Evolutionary conservation across 371 early-diverging fungal genomes (phyloP).

Genomic region (Apophysomyces elegans): DNA sequence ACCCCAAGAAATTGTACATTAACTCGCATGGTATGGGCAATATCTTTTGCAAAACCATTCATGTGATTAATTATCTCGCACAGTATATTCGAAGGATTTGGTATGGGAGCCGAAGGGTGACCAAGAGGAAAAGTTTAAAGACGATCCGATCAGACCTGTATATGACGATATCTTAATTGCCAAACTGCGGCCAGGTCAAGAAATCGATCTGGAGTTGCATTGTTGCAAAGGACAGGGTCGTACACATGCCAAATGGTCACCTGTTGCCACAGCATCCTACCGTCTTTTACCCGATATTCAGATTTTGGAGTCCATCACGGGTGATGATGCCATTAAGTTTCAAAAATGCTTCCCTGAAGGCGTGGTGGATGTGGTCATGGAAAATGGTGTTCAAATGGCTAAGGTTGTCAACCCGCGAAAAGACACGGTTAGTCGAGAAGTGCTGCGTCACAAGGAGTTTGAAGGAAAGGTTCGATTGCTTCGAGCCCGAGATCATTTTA

Average conservation of each 20-base stretch:
- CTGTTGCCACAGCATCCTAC: constrained; percentile 98
- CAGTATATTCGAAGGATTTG: constrained; percentile 83
- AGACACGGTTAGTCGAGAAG: constrained; percentile 97
- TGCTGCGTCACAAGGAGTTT: constrained; percentile 93
- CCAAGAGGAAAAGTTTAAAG: constrained; percentile 75
- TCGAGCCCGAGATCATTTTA: constrained; percentile 95
- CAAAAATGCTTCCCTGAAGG: constrained; percentile 91
- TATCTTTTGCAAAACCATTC: not conserved
- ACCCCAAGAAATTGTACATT: constrained; percentile 71
- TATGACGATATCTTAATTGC: constrained; percentile 92
- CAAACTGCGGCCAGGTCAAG: constrained; percentile 95
- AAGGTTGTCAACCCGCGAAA: constrained; percentile 91
- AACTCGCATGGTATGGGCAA: constrained; percentile 59
- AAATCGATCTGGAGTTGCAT: constrained; percentile 87
- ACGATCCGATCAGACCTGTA: constrained; percentile 76
- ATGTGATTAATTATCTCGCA: constrained; percentile 12
- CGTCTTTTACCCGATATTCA: constrained; percentile 94
- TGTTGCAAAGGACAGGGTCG: constrained; percentile 94
- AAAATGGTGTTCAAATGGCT: constrained; percentile 70
- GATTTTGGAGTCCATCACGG: constrained; percentile 85
- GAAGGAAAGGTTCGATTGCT: constrained; percentile 89
- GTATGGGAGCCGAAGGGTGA: constrained; percentile 91
- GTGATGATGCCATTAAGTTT: constrained; percentile 89
- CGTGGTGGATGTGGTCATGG: constrained; percentile 82
- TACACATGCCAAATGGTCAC: constrained; percentile 99